These are phyloP conservation scores for Lyophyllum shimeji DNA, from an alignment of 768 basidiomycete species.

Conservation along the genomic window DNA sequence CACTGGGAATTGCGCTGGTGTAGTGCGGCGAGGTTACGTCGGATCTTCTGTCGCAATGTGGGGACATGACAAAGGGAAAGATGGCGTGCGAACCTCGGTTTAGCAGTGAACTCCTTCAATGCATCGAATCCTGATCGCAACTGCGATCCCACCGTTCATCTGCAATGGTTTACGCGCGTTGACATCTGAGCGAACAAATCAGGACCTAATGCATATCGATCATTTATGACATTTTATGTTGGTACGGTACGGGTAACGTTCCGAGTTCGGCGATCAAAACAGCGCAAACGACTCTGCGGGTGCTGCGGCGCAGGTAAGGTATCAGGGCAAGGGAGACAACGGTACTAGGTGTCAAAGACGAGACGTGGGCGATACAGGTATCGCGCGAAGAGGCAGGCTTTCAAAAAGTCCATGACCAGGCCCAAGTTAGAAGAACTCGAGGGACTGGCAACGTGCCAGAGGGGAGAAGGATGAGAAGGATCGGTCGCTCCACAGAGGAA, in stretches of 20 bases:
- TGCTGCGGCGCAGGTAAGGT: not conserved
- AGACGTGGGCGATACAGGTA: not conserved
- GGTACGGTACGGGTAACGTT: not conserved
- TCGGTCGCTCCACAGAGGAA: conserved; percentile 1
- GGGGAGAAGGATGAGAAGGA: not conserved
- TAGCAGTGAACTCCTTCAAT: too few relatives aligned
- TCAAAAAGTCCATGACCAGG: conserved; percentile 41
- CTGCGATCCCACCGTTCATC: too few relatives aligned
- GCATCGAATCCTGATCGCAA: too few relatives aligned
- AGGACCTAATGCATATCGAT: not conserved
- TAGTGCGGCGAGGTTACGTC: too few relatives aligned
- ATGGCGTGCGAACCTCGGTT: not conserved
- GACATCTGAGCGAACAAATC: not conserved
- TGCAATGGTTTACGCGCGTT: not conserved
- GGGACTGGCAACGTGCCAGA: not conserved
- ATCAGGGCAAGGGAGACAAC: not conserved
- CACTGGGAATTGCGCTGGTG: too few relatives aligned
- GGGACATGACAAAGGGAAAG: too few relatives aligned
- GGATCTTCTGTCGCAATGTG: too few relatives aligned
- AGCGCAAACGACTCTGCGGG: not conserved
- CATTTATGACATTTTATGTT: not conserved
- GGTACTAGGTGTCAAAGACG: not conserved
- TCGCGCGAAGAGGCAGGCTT: conserved; percentile 16
- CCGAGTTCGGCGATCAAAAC: not conserved
- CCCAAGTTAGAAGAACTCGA: not conserved